A percentile compares a stretch with the other conserved stretches of the same genome.
phyloP scores from a whole-genome alignment of 2,329 filamentous ascomycete species.

The Mollisiaceae sp. region DNA sequence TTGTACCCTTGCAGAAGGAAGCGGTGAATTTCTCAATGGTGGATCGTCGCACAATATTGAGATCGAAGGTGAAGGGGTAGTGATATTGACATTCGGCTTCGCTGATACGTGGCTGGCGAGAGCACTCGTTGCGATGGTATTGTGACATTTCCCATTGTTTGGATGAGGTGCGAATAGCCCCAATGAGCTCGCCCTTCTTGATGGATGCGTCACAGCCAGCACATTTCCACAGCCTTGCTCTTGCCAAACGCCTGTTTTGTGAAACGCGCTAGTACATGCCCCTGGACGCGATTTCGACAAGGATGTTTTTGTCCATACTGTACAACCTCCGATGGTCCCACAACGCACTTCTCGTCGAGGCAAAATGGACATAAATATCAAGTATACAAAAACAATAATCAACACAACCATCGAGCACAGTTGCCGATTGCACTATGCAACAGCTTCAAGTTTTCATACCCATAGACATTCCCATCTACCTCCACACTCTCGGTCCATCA shows the following conservation, averaged over 20 bases:
- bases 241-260: background rate
- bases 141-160: slow-evolving; percentile 12
- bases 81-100: slow-evolving; percentile 6
- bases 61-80: slow-evolving; percentile 3
- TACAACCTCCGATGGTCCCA: too few species aligned
- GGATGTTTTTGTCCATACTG: too few species aligned
- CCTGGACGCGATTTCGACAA: background rate
- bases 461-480: background rate
- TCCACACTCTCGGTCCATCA: background rate
- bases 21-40: slow-evolving; percentile 3
- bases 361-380: too few species aligned
- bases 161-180: slow-evolving; percentile 9
- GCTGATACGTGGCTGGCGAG: background rate
- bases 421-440: too few species aligned
- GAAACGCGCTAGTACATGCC: slow-evolving; percentile 3
- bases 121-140: background rate
- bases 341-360: too few species aligned
- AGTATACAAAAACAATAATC: too few species aligned
- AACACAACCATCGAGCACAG: too few species aligned
- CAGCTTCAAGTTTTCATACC: too few species aligned
- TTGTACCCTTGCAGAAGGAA: slow-evolving; percentile 1
- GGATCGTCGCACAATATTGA: background rate
- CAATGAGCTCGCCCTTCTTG: slow-evolving; percentile 8
- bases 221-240: background rate
- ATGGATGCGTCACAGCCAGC: slow-evolving; percentile 8